Base-by-base conservation (phyloP, 495 filamentous ascomycete genomes). In the Neurospora tetraspora region DNA sequence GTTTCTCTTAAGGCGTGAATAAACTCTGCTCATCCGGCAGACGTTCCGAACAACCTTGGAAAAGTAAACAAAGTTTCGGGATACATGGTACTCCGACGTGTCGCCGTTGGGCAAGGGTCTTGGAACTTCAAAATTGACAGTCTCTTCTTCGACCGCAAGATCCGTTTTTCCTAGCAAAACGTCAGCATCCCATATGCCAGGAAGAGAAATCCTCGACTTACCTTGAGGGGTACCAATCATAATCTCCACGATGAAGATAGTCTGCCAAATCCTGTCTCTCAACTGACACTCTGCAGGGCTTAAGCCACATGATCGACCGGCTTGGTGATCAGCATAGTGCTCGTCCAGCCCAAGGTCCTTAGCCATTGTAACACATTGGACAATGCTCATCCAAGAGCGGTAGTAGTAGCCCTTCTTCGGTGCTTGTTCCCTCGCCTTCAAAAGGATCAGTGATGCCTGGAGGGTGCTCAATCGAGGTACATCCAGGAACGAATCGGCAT, bases 181-280 rank as follows among this genome's bases (percentile, higher is more conserved):
- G 75, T 86, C 74, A 83, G 81, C 42, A 68, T 71, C 39, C 11
- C 71, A 59, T 42, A 47, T 18, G 61, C 12, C 39, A 11, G 4
- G 23, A 38, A 6, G 45, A 14, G 16, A 16, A 3, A 38, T 31
- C 39, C 38, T 37, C 39, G 39, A 75, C 82, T 74, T 84, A 94
- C 93, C 96, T 91, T 99, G 96, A 2, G 96, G 94, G 20, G 91
- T 93, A 61, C 96, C 95, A 73, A 98, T 90, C 93, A 98, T 97
- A 37, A 95, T 85, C 80, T 98, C 96, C 40, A 93, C 89, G 34
- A 93, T 85, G 80, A 97, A 91, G 18, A 97, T 87, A 0, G 89
- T 92, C 79, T 98, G 94, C 96, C 96, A 99, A 65, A 98, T 89
- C 53, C 95, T 86, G 34, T 89, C 96, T 78, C 93, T 94, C 47